A percentile compares a stretch with the other conserved stretches of the same genome.
phyloP scores from a whole-genome alignment of 2,329 filamentous ascomycete species.

The Lasiodiplodia sp. region DNA sequence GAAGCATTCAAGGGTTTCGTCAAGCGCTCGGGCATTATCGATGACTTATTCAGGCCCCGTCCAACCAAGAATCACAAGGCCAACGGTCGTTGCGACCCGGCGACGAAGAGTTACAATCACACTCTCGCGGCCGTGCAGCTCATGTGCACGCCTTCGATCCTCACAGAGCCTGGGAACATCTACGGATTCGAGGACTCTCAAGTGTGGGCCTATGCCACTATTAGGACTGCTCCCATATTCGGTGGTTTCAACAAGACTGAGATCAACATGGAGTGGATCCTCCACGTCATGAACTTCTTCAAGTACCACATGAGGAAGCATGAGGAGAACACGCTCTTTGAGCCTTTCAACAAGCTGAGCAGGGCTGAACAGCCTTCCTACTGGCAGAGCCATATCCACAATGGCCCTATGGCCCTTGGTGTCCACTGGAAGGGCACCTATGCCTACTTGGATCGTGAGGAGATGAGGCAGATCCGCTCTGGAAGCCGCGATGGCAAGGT shows the following conservation, averaged over 20 bases:
- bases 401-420: slow-evolving; percentile 47
- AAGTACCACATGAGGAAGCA: slow-evolving; percentile 55
- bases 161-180: slow-evolving; percentile 33
- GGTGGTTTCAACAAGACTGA: slow-evolving; percentile 37
- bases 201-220: slow-evolving; percentile 49
- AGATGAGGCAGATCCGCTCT: slow-evolving; percentile 39
- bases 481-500: slow-evolving; percentile 24
- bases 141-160: slow-evolving; percentile 44
- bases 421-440: slow-evolving; percentile 61
- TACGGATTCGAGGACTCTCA: slow-evolving; percentile 54
- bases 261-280: slow-evolving; percentile 55
- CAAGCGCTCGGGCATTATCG: slow-evolving; percentile 38
- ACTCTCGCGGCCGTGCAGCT: slow-evolving; percentile 42
- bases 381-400: slow-evolving; percentile 49
- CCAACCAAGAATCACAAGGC: slow-evolving; percentile 28
- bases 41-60: slow-evolving; percentile 38
- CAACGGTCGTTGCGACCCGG: not conserved
- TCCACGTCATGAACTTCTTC: slow-evolving; percentile 62
- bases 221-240: slow-evolving; percentile 10
- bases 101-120: slow-evolving; percentile 19
- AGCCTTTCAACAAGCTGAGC: slow-evolving; percentile 46
- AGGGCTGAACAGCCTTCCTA: slow-evolving; percentile 49
- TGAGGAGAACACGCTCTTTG: slow-evolving; percentile 47
- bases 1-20: slow-evolving; percentile 42
- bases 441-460: slow-evolving; percentile 46